Base-by-base conservation (phyloP, 2,329 filamentous ascomycete genomes). In the Claviceps sp. region DNA sequence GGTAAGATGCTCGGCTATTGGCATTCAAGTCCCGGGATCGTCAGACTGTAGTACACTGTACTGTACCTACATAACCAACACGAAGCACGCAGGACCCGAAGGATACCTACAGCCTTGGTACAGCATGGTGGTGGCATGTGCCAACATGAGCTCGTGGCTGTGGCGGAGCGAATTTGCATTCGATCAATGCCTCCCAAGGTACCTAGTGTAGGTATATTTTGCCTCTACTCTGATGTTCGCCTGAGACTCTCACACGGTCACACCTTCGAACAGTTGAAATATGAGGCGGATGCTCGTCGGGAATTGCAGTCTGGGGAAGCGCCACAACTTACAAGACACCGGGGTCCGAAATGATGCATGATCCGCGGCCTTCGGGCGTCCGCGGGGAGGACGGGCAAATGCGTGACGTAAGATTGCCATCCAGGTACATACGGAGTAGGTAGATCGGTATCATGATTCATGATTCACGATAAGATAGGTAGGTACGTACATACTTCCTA, bases 301-400 rank as follows among this genome's bases (percentile, higher is more conserved):
- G n/a, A 39, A 7, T 14, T 34, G 23, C 37, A 49, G 37, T 23
- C 37, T 43, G 38, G 29, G 26, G 16, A 29, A 23, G 14, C 39
- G 36, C 14, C 45, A 52, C 40, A 20, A 20, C 20, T 20, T 20
- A 20, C 20, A 34, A 45, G 42, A 34, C 39, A n/a, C 48, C 49
- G 45, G 45, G 26, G 36, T 43, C 45, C 52, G 49, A 49, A 26
- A 39, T 34, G 4, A 29, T 49, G 44, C 49, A 48, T 53, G 20
- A 23, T 51, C 52, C 49, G 52, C 29, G 45, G 17, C 6, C 36
- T 26, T 40, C 52, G 49, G 52, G 17, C 14, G 49, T 22, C 52
- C 52, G 52, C 52, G 49, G 52, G 42, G 13, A 45, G 8, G 8
- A 23, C 22, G 23, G 40, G 17, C 40, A 43, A 29, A 9, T 43